Conservation (phyloP, 108 stramenopile genomes). For the Skeletonema menzelii region DNA sequence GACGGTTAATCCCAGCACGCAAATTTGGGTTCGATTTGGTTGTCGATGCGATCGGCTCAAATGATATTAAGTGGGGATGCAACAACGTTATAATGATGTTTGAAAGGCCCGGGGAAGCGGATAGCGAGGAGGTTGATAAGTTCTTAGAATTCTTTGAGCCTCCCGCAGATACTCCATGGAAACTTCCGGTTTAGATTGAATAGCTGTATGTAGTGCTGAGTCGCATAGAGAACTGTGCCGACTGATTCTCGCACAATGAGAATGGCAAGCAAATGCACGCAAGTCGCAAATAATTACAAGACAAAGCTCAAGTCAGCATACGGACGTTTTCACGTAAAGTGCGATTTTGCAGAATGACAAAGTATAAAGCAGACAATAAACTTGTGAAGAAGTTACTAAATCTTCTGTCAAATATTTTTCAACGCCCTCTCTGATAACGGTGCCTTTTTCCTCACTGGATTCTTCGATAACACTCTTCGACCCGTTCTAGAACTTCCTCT, state of each 20-base stretch:
- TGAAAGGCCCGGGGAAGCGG: conserved; percentile 76
- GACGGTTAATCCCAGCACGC: conserved; percentile 67
- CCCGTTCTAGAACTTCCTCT: neutral
- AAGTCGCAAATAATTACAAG: neutral
- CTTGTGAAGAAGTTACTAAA: neutral
- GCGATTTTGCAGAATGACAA: neutral
- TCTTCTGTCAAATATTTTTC: neutral
- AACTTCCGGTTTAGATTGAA: conserved; percentile 19
- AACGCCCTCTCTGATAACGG: neutral
- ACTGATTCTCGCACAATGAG: neutral
- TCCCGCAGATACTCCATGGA: conserved; percentile 71
- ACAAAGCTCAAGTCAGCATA: neutral
- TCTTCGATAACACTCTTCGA: neutral
- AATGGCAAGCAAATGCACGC: neutral
- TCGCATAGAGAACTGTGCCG: neutral
- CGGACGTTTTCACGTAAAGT: neutral
- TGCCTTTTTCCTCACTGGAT: neutral
- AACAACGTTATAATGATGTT: conserved; percentile 78
- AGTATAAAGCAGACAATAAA: neutral
- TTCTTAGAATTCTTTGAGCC: conserved; percentile 87
- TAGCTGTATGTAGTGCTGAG: neutral
- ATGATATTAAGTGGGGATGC: conserved; percentile 83
- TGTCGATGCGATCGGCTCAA: conserved; percentile 76
- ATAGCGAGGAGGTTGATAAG: conserved; percentile 49
- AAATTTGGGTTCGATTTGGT: conserved; percentile 82